phyloP scores from a whole-genome alignment of 2,329 filamentous ascomycete genomes.

The Ilyonectria sp. region DNA sequence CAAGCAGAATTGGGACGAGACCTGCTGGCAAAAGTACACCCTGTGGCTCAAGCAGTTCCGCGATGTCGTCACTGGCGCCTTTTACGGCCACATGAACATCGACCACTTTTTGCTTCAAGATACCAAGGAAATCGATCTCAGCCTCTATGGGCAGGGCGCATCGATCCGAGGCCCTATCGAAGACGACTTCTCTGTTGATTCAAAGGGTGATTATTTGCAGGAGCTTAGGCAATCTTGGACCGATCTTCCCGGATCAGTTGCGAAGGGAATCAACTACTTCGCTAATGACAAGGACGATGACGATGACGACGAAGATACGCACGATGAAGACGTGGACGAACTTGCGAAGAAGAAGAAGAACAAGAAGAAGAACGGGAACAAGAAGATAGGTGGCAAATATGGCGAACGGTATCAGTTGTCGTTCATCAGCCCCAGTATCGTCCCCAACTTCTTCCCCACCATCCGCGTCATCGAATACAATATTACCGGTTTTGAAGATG shows the following conservation, averaged over 20 bases:
- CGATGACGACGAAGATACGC: conserved; percentile 40
- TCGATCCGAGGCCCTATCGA: conserved; percentile 53
- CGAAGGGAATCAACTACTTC: conserved; percentile 38
- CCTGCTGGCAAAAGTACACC: conserved; percentile 98
- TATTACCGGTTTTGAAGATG: conserved; percentile 79
- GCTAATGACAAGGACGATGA: conserved; percentile 31
- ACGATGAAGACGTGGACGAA: conserved; percentile 40
- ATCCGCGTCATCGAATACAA: conserved; percentile 97
- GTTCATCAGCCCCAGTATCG: conserved; percentile 86
- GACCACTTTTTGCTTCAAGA: conserved; percentile 97
- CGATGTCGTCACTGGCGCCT: conserved; percentile 83
- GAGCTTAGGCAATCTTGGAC: conserved; percentile 86
- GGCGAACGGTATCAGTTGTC: conserved; percentile 89
- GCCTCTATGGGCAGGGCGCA: conserved; percentile 49
- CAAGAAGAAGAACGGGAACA: conserved; percentile 63
- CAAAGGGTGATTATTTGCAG: conserved; percentile 79
- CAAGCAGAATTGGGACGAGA: conserved; percentile 95
- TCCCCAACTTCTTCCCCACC: conserved; percentile 93
- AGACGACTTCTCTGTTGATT: conserved; percentile 72
- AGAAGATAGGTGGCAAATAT: conserved; percentile 81
- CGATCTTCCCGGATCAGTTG: conserved; percentile 73
- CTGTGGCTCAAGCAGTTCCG: conserved; percentile 92
- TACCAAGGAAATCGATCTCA: conserved; percentile 80
- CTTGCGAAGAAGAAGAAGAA: conserved; percentile 53
- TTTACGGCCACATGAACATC: conserved; percentile 98